Evolutionary conservation across 192 early-diverging fungal species (phyloP).

Genomic region (Coemansia sp.): DNA sequence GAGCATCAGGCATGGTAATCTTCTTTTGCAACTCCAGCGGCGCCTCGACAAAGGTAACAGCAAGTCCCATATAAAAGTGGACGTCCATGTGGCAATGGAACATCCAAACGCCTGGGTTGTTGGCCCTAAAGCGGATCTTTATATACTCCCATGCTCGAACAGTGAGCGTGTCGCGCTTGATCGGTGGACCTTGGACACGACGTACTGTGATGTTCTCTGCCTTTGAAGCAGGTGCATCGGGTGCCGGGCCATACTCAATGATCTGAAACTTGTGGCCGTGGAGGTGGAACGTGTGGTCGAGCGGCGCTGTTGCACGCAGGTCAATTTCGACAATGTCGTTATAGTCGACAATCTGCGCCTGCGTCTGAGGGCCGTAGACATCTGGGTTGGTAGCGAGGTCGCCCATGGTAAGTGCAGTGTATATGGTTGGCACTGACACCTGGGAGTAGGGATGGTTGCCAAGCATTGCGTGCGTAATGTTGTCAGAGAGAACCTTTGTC

Average conservation of each 20-base stretch:
- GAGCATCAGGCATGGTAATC: slow-evolving; percentile 48
- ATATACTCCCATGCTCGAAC: slow-evolving; percentile 59
- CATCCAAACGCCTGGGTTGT: slow-evolving; percentile 81
- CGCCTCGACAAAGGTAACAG: slow-evolving; percentile 66
- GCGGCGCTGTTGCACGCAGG: slow-evolving; percentile 64
- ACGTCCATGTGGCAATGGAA: slow-evolving; percentile 75
- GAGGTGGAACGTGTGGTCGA: slow-evolving; percentile 71
- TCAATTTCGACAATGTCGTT: slow-evolving; percentile 62
- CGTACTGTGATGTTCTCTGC: slow-evolving; percentile 3
- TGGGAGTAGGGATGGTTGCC: slow-evolving; percentile 2
- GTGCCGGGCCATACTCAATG: slow-evolving; percentile 53
- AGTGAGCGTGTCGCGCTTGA: slow-evolving; percentile 69
- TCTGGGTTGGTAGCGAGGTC: slow-evolving; percentile 10
- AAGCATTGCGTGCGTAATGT: neutral
- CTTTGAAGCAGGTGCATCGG: neutral
- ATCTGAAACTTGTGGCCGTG: slow-evolving; percentile 84
- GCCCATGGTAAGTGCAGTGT: slow-evolving; percentile 13
- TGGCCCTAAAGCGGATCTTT: slow-evolving; percentile 68
- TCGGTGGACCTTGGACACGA: slow-evolving; percentile 61
- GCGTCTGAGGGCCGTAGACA: slow-evolving; percentile 18
- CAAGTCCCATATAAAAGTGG: slow-evolving; percentile 67
- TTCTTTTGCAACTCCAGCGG: slow-evolving; percentile 59
- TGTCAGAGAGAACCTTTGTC: neutral
- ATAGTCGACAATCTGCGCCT: slow-evolving; percentile 63
- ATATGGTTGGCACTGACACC: slow-evolving; percentile 14